Evolutionary conservation across 2,329 filamentous ascomycete genomes (phyloP).

Genomic region (Blastomyces parvus): DNA sequence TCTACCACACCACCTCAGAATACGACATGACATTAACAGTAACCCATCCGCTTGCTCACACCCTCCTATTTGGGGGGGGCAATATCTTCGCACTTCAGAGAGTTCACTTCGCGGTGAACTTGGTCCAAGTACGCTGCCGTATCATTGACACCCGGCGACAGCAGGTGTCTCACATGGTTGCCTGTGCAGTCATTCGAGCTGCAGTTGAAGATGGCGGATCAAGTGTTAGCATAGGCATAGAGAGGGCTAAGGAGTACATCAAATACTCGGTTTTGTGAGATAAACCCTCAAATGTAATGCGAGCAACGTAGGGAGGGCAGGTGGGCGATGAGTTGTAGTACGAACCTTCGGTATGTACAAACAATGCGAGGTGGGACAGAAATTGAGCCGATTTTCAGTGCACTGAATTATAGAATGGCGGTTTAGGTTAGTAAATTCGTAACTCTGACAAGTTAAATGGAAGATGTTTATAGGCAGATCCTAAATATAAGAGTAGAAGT

Average conservation of each 20-base stretch:
- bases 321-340: no score
- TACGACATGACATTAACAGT: background rate
- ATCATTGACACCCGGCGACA: background rate
- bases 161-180: background rate
- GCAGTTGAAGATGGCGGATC: background rate
- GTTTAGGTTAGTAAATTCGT: no score
- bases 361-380: no score
- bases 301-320: background rate
- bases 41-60: background rate
- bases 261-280: background rate
- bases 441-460: no score
- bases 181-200: background rate
- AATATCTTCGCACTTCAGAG: background rate
- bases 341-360: no score
- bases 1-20: background rate
- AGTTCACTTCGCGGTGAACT: background rate
- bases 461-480: no score
- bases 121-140: background rate
- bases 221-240: background rate
- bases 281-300: background rate
- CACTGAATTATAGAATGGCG: no score
- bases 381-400: no score
- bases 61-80: background rate
- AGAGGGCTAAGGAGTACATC: background rate
- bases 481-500: no score